These are phyloP conservation scores for Phylloporus sp. DNA, from an alignment of 768 basidiomycete genomes.

Conservation along the genomic window DNA sequence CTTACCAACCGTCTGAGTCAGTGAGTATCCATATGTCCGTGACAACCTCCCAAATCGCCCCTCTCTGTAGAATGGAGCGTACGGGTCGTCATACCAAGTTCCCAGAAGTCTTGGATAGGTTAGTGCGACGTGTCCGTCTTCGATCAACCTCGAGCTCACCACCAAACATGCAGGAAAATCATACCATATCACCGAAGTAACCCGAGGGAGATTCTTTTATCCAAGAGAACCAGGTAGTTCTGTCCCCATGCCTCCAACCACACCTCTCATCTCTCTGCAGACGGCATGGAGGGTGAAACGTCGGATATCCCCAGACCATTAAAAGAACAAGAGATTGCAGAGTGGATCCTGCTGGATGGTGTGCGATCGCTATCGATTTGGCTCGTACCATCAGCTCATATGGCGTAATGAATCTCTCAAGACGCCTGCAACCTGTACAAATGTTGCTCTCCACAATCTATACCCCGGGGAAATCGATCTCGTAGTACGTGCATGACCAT, in stretches of 20 bases:
- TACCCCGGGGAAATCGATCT: slow-evolving; percentile 84
- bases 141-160: neutral
- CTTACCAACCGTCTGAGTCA: slow-evolving; percentile 54
- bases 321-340: slow-evolving; percentile 69
- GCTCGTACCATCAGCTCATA: slow-evolving; percentile 7
- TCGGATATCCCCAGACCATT: slow-evolving; percentile 58
- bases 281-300: slow-evolving; percentile 66
- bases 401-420: slow-evolving; percentile 26
- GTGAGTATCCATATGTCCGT: slow-evolving; percentile 35
- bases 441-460: slow-evolving; percentile 85
- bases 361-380: slow-evolving; percentile 35
- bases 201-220: slow-evolving; percentile 71
- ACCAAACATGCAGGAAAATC: slow-evolving; percentile 54
- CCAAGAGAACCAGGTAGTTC: slow-evolving; percentile 50
- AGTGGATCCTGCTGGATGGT: slow-evolving; percentile 90
- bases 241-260: neutral
- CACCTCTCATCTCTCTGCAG: slow-evolving; percentile 1
- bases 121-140: slow-evolving; percentile 12
- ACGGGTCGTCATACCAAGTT: slow-evolving; percentile 72
- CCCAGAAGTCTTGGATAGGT: slow-evolving; percentile 91
- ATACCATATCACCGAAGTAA: slow-evolving; percentile 71
- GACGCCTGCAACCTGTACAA: slow-evolving; percentile 91
- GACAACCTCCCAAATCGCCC: slow-evolving; percentile 3
- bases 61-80: slow-evolving; percentile 61
- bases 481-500: slow-evolving; percentile 48